phyloP scores from a whole-genome alignment of 208 protist species.

The Leptomonas seymouri region DNA sequence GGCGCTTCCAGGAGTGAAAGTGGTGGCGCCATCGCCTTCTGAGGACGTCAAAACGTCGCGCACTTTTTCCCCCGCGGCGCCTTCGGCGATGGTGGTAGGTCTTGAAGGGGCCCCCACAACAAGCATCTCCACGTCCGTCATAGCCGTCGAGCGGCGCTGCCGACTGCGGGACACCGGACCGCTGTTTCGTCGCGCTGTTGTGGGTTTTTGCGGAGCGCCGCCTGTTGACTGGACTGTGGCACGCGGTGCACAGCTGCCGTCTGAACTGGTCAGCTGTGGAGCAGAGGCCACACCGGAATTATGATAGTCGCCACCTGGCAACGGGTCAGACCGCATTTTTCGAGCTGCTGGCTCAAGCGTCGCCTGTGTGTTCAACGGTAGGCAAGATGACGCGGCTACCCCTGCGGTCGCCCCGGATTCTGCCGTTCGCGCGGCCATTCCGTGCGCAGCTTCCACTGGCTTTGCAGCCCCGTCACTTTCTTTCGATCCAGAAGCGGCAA shows the following conservation, averaged over 20 bases:
- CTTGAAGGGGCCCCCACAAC: neutral
- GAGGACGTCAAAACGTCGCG: neutral
- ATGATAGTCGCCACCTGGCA: neutral
- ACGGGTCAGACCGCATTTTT: neutral
- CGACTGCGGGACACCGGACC: slow-evolving; percentile 1
- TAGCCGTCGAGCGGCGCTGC: slow-evolving; percentile 21
- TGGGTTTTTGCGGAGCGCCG: neutral
- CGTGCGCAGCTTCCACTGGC: neutral
- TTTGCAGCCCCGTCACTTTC: neutral
- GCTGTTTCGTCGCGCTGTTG: slow-evolving; percentile 7
- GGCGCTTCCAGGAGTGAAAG: neutral
- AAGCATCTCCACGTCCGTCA: slow-evolving; percentile 23
- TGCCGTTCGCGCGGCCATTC: neutral
- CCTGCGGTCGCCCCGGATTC: neutral
- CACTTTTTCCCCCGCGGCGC: neutral
- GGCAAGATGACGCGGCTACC: neutral
- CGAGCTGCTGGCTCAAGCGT: neutral
- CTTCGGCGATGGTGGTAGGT: neutral
- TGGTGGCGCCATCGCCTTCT: neutral
- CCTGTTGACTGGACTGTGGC: slow-evolving; percentile 5
- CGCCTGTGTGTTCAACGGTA: neutral
- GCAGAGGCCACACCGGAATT: neutral
- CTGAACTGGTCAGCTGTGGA: neutral
- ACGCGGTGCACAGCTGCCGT: neutral
- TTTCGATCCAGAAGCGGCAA: neutral